Evolutionary conservation across 345 rosid genomes (phyloP).

Genomic region (Xanthoceras sorbifolium): DNA sequence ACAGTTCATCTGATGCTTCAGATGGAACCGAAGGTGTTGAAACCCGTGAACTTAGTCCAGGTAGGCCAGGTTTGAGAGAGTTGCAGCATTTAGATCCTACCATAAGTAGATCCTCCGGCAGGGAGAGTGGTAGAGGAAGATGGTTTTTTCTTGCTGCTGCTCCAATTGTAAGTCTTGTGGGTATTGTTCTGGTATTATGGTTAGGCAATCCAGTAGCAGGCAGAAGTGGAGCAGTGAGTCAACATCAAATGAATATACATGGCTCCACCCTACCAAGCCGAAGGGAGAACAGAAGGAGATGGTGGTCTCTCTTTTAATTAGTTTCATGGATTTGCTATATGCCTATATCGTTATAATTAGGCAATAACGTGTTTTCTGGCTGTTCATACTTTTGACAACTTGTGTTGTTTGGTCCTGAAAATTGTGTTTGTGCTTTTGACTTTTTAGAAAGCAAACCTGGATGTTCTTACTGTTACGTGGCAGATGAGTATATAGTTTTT

Average conservation of each 20-base stretch:
- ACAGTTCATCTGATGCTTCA: conserved; percentile 41
- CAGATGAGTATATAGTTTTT: background rate
- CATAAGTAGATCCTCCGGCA: conserved; percentile 20
- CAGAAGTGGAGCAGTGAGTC: conserved; percentile 37
- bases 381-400: background rate
- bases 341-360: background rate
- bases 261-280: conserved; percentile 27
- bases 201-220: conserved; percentile 50
- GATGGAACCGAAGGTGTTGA: conserved; percentile 48
- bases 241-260: conserved; percentile 27
- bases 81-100: conserved; percentile 25
- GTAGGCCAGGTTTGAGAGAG: conserved; percentile 27
- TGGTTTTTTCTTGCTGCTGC: conserved; percentile 82
- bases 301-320: conserved; percentile 71
- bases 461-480: background rate
- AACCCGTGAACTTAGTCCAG: conserved; percentile 26
- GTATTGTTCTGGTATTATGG: conserved; percentile 72
- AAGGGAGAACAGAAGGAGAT: conserved; percentile 70
- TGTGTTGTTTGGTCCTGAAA: background rate
- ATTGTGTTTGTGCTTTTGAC: background rate
- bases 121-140: conserved; percentile 53
- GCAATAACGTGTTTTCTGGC: background rate
- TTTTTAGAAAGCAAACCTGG: background rate
- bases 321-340: background rate
- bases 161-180: conserved; percentile 79